These are phyloP conservation scores for Cystobasidium sp. DNA, from an alignment of 1,284 basidiomycete genomes.

Conservation along the genomic window DNA sequence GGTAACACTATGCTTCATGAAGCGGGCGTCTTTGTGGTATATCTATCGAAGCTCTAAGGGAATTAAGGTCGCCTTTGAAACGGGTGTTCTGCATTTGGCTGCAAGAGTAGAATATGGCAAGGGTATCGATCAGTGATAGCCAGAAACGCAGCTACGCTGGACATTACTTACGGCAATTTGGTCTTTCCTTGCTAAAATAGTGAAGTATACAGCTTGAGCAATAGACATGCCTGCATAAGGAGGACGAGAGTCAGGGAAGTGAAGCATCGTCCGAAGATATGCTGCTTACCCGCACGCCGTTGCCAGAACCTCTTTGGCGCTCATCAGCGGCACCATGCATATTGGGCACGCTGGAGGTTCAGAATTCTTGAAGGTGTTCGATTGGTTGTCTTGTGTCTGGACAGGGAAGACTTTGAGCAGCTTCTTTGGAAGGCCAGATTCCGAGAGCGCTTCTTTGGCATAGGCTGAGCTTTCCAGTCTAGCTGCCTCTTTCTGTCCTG, in stretches of 20 bases:
- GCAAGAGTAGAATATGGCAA: not conserved
- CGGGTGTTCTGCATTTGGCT: conserved; percentile 38
- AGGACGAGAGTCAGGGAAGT: not conserved
- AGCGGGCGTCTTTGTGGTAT: too few relatives aligned
- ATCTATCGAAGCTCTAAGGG: conserved; percentile 7
- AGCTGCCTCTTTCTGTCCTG: conserved; percentile 13
- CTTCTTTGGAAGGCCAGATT: not conserved
- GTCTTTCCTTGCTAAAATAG: conserved; percentile 12
- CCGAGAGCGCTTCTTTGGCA: not conserved
- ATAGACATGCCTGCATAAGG: conserved; percentile 29
- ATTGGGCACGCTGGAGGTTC: conserved; percentile 40
- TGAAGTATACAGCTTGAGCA: conserved; percentile 37
- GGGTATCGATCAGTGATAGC: not conserved
- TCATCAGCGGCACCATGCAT: conserved; percentile 25
- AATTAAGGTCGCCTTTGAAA: conserved; percentile 10
- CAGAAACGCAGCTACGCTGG: not conserved
- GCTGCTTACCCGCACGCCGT: conserved; percentile 42
- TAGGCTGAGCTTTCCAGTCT: not conserved
- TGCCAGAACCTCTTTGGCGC: conserved; percentile 16
- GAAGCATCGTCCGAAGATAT: not conserved
- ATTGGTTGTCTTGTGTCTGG: not conserved
- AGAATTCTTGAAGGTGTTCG: not conserved
- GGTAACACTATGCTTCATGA: too few relatives aligned
- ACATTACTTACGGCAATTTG: conserved; percentile 27
- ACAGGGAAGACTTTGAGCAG: not conserved